Evolutionary conservation across 2,329 filamentous ascomycete species (phyloP), one percentile per base, ranked within the genome.

Genomic region (Ascochyta koolunga): DNA sequence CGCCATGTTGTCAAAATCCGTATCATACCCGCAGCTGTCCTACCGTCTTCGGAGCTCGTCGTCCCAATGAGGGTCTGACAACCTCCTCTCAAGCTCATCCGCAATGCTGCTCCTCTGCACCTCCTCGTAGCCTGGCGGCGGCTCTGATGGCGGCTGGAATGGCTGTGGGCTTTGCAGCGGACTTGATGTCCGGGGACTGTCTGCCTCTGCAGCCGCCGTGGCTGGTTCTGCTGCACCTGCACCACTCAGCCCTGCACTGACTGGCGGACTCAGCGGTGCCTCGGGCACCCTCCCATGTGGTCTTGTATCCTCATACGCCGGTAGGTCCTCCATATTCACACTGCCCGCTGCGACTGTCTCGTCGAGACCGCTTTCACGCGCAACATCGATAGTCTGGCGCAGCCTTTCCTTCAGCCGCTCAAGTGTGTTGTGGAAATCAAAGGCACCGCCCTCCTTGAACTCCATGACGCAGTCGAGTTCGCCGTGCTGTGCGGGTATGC

Each of bases 391-490:
- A 7, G 88, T 91, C 66, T 97, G 91, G 60, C 89, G 84, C 50
- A 96, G 78, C 6, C 91, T 84, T 70, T 96, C 93, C 70, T 91
- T 92, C 60, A 97, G 86, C 50, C 89, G 83, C 66, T 96, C 91
- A 69, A 93, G 96, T 46, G 85, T 85, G 44, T 86, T 84, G 66
- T 93, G 88, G 70, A 96, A 98, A 64, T 96, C 92, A 73, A 89
- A 95, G 54, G 93, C 93, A n/a, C 93, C 93, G 37, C 93, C 93
- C 59, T 98, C 93, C 71, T 92, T 93, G 80, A 98, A 98, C 19
- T 88, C 92, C 66, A 97, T 83, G 72, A 90, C 92, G 62, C 96
- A 76, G 67, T 95, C 91, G 37, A 96, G 81, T 24, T 87, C 86
- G 16, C 88, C 83, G 58, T 91, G 83, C 19, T 88, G 83, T 5